phyloP scores from a whole-genome alignment of 129 eudicot species.

The Chrysanthemum lavandulifolium region DNA sequence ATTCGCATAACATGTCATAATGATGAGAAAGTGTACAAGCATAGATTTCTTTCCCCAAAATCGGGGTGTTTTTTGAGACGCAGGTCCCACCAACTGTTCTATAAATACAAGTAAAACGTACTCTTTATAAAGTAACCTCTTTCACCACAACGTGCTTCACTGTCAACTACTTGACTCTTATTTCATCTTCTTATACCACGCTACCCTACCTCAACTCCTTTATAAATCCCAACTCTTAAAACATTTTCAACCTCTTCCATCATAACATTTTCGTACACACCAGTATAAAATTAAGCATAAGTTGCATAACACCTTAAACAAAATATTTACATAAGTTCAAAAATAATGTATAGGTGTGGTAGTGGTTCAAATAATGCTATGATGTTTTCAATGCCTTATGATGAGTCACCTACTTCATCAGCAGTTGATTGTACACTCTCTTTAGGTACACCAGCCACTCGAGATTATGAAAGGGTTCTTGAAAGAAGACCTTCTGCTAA shows the following conservation, averaged over 20 bases:
- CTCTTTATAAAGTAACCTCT: slow-evolving; percentile 8
- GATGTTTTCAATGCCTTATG: slow-evolving; percentile 26
- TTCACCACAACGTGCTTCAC: slow-evolving; percentile 50
- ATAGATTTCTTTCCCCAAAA: slow-evolving; percentile 34
- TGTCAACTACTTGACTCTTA: slow-evolving; percentile 56
- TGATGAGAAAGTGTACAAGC: slow-evolving; percentile 31
- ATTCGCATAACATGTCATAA: slow-evolving; percentile 16
- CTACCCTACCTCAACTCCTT: not conserved
- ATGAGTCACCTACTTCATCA: slow-evolving; percentile 40
- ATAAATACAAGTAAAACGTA: slow-evolving; percentile 30
- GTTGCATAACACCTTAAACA: not conserved
- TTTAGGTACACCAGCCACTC: slow-evolving; percentile 81
- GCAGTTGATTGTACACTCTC: slow-evolving; percentile 97
- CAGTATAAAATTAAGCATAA: not conserved
- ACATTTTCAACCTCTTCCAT: slow-evolving; percentile 27
- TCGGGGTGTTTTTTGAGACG: slow-evolving; percentile 36
- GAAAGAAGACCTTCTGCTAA: slow-evolving; percentile 44
- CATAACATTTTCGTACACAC: slow-evolving; percentile 14
- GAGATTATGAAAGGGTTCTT: slow-evolving; percentile 26
- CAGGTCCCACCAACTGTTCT: slow-evolving; percentile 18
- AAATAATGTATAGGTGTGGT: slow-evolving; percentile 50
- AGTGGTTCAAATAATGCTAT: slow-evolving; percentile 31
- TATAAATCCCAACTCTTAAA: slow-evolving; percentile 14
- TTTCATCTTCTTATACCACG: slow-evolving; percentile 46
- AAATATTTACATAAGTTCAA: not conserved